A percentile compares a stretch with the other conserved stretches of the same genome.
Evolutionary conservation across 495 filamentous ascomycete species (phyloP).

Genomic region (Pseudoneurospora amorphoporcata): DNA sequence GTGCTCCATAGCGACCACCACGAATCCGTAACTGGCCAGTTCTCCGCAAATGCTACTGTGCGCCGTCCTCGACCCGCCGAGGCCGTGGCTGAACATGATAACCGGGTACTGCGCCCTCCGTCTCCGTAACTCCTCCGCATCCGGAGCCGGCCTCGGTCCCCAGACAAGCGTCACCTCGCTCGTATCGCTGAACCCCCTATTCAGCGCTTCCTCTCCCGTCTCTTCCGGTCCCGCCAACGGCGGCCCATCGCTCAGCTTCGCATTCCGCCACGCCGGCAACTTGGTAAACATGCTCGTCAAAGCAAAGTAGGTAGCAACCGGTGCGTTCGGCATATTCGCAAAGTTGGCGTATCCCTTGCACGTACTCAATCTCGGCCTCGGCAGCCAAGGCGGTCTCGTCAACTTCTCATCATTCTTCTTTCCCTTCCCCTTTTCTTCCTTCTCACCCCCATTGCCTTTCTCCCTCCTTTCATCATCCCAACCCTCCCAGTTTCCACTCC

Average conservation of each 20-base stretch:
- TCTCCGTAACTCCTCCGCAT: background rate
- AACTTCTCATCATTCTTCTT: background rate
- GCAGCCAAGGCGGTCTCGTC: slow-evolving; percentile 37
- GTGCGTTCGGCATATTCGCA: slow-evolving; percentile 31
- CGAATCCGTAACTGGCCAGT: slow-evolving; percentile 52
- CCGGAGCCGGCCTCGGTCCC: background rate
- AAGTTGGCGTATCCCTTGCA: slow-evolving; percentile 46
- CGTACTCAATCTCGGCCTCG: slow-evolving; percentile 34
- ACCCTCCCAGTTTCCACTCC: background rate
- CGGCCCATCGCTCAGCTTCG: slow-evolving; percentile 20
- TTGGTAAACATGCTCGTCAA: slow-evolving; percentile 46
- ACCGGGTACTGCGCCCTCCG: slow-evolving; percentile 43
- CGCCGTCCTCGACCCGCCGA: slow-evolving; percentile 51
- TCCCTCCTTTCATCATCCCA: background rate
- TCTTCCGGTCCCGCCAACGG: slow-evolving; percentile 10
- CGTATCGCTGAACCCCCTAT: background rate
- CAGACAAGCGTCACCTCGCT: background rate
- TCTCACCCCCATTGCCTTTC: too few species aligned
- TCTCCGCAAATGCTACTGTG: slow-evolving; percentile 54
- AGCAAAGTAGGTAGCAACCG: slow-evolving; percentile 35
- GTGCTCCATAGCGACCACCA: slow-evolving; percentile 63
- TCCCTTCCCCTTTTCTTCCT: background rate
- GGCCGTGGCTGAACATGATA: slow-evolving; percentile 58
- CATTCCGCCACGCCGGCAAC: slow-evolving; percentile 46
- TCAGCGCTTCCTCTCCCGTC: slow-evolving; percentile 18